Percentiles rank a stretch among this genome's conserved stretches.
Evolutionary conservation across 371 early-diverging fungal species (phyloP).

Genomic region (Conidiobolus incongruus): DNA sequence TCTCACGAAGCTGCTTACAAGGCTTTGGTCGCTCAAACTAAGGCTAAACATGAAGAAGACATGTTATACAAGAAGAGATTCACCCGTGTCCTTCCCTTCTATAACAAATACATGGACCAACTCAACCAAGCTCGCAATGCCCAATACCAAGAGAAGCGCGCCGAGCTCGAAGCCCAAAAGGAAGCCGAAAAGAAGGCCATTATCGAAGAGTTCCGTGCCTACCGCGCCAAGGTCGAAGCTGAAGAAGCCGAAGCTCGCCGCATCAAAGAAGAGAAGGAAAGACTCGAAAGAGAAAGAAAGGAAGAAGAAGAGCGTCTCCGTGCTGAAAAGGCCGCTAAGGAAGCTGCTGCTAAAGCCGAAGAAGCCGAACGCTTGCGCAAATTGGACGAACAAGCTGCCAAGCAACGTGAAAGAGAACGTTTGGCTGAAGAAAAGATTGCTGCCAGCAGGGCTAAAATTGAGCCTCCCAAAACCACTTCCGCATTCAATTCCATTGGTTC

Average conservation of each 20-base stretch:
- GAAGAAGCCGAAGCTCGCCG: conserved; percentile 18
- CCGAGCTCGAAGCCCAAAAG: conserved; percentile 24
- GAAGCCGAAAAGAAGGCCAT: conserved; percentile 48
- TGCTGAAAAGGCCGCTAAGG: conserved; percentile 7
- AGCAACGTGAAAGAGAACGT: conserved; percentile 4
- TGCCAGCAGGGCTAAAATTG: not conserved
- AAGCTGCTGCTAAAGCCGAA: conserved; percentile 10
- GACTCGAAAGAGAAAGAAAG: conserved; percentile 12
- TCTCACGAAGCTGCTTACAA: conserved; percentile 51
- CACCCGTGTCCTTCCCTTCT: conserved; percentile 56
- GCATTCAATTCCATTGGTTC: too few relatives aligned
- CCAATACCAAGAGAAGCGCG: conserved; percentile 22
- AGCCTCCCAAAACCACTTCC: not conserved
- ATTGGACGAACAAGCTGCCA: conserved; percentile 6
- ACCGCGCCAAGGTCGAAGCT: conserved; percentile 17
- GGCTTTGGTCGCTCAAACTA: conserved; percentile 35
- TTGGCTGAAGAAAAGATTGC: conserved; percentile 4
- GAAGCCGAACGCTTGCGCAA: conserved; percentile 9
- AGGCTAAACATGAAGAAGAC: conserved; percentile 40
- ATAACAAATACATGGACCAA: conserved; percentile 27
- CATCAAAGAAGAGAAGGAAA: conserved; percentile 11
- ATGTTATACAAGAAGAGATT: conserved; percentile 54
- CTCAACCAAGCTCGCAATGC: conserved; percentile 26
- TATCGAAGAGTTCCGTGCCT: conserved; percentile 23
- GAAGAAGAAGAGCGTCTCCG: conserved; percentile 12